Evolutionary conservation across 148 eudicot genomes (phyloP).

Genomic region (Rhododendron ovatum): DNA sequence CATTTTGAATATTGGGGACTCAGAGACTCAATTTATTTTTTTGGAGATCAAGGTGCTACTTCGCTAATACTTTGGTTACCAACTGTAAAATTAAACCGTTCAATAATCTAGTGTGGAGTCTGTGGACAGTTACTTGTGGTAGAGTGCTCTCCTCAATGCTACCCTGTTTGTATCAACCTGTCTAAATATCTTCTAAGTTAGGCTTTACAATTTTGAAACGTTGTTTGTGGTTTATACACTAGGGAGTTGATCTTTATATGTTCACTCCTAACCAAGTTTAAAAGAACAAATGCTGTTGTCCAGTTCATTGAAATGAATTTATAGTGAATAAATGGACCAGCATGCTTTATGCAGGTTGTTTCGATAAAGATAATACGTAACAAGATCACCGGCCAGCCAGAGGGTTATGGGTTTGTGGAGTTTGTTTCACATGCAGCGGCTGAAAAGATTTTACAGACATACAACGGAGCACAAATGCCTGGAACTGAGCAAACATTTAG

Average conservation of each 20-base stretch:
- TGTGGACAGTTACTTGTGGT: not conserved
- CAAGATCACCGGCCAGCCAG: constrained; percentile 89
- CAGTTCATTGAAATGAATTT: not conserved
- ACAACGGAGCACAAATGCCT: constrained; percentile 89
- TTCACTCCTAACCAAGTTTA: not conserved
- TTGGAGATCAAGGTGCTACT: not conserved
- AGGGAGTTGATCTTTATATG: not conserved
- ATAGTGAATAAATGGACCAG: not conserved
- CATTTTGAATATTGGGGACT: no score
- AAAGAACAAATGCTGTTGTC: not conserved
- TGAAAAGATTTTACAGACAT: constrained; percentile 72
- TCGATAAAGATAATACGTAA: constrained; percentile 85
- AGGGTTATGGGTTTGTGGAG: constrained; percentile 98
- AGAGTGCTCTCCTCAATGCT: not conserved
- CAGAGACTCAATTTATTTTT: not conserved
- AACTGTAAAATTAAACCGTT: not conserved
- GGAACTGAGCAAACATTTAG: constrained; percentile 85
- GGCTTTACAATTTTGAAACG: not conserved
- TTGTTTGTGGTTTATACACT: not conserved
- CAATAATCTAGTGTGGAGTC: not conserved
- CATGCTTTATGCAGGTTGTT: constrained; percentile 47
- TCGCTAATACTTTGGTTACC: not conserved
- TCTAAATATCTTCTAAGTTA: not conserved
- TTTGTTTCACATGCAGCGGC: constrained; percentile 80
- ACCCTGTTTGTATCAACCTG: not conserved